Evolutionary conservation across 1,284 basidiomycete species (phyloP).

Genomic region (Gomphus sp.): DNA sequence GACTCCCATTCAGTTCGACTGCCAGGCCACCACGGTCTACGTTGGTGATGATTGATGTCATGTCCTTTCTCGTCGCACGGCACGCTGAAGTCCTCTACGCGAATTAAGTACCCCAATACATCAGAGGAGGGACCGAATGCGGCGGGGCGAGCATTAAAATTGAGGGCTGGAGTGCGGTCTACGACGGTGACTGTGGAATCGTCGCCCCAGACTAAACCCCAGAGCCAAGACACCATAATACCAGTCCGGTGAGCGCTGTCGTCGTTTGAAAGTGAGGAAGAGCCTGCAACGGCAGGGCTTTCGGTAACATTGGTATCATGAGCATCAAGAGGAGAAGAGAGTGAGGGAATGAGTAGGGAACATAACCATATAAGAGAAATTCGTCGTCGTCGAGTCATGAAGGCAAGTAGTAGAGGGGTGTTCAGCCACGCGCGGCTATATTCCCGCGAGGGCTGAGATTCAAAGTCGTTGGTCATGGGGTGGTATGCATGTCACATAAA

Average conservation of each 20-base stretch:
- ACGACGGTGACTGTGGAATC: conserved; percentile 75
- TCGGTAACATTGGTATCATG: background rate
- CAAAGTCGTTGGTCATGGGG: background rate
- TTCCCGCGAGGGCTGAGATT: background rate
- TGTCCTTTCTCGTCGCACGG: conserved; percentile 33
- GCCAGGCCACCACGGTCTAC: background rate
- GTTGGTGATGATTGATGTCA: background rate
- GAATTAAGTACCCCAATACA: conserved; percentile 68
- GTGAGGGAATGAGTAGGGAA: background rate
- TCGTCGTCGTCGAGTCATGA: background rate
- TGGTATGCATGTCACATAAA: too few relatives aligned
- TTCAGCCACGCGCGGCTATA: background rate
- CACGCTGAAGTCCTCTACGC: conserved; percentile 59
- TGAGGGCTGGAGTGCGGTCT: conserved; percentile 55
- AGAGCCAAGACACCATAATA: conserved; percentile 24
- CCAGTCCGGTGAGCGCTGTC: background rate
- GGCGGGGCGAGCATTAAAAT: conserved; percentile 56
- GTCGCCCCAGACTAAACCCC: conserved; percentile 46
- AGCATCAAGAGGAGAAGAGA: background rate
- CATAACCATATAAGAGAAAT: background rate
- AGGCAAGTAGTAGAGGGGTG: background rate
- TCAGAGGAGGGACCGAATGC: conserved; percentile 66
- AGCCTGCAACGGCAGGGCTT: background rate
- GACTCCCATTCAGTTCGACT: background rate
- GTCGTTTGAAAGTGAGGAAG: background rate